Conservation (phyloP, 495 filamentous ascomycete genomes). For the Astrothelium macrocarpum region DNA sequence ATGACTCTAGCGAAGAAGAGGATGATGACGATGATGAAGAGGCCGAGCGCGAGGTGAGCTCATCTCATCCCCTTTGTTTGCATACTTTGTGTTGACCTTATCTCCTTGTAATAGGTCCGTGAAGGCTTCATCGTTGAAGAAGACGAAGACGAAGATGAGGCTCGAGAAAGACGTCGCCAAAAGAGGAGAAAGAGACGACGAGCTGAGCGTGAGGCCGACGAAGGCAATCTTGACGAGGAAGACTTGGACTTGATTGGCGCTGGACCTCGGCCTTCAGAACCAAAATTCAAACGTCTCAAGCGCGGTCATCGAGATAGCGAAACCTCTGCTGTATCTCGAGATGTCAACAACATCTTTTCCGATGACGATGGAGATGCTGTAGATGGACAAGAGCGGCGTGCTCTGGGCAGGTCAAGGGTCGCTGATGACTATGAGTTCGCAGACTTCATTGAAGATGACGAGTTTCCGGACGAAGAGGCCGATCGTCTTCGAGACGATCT, state of each 20-base stretch:
- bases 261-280: constrained; percentile 44
- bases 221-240: constrained; percentile 86
- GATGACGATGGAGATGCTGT: constrained; percentile 73
- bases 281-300: constrained; percentile 91
- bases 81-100: background rate
- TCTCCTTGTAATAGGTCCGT: constrained; percentile 47
- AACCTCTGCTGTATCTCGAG: constrained; percentile 49
- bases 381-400: constrained; percentile 24
- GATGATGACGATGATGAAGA: constrained; percentile 93
- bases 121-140: constrained; percentile 96
- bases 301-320: constrained; percentile 75
- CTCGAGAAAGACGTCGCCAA: constrained; percentile 51
- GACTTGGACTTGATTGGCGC: constrained; percentile 91
- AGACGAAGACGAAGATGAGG: constrained; percentile 57
- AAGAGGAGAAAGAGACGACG: constrained; percentile 61
- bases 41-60: constrained; percentile 47
- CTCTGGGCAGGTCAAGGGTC: constrained; percentile 41
- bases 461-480: constrained; percentile 75
- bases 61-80: constrained; percentile 7
- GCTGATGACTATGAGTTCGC: constrained; percentile 68
- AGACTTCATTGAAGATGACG: constrained; percentile 95
- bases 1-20: constrained; percentile 91
- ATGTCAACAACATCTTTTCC: constrained; percentile 82
- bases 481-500: constrained; percentile 72
- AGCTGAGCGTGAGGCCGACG: constrained; percentile 68